Base-by-base conservation (phyloP, 345 rosid species). In the Sonneratia alba region DNA sequence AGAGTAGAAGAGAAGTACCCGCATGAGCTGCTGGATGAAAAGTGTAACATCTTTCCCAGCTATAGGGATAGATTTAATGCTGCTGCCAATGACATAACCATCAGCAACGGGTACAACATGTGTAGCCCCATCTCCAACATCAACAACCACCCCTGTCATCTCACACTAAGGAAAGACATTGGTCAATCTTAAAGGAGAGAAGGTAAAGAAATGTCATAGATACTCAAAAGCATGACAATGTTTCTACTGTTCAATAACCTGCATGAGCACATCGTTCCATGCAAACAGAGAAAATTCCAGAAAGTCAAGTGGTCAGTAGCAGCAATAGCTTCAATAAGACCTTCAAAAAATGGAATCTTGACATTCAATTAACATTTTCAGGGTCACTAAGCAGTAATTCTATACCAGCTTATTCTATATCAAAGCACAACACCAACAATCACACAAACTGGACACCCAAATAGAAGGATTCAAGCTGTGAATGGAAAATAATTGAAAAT, bases 61-160 rank as follows among this genome's bases (percentile, higher is more conserved):
- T 76, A 94, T 85, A 6, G 97, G 98, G 68, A 94, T 71, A 1
- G 97, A 86, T 81, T 88, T 95, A 71, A 92, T 95, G 87, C 96
- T 88, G 83, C 97, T 89, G 70, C 87, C 97, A 67, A 95, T 95
- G 57, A 95, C 99, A 84, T 95, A 95, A 73, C 99, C 99, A 70
- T 95, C 99, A 71, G 99, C 99, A 76, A 95, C 97, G 21, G 97
- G 99, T 69, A 95, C 99, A 69, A 95, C 83, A 79, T 84, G 92
- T 67, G 96, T 87, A 27, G 99, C 92, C 65, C 99, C 99, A 78
- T 95, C 99, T 77, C 99, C 97, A 81, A 92, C 87, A 86, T 95
- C 99, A 49, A 92, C 96, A 43, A 95, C 96, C 72, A 95, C 97
- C 75, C 97, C 98, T 90, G 97, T 94, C 98, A 94, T 91, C 93